Evolutionary conservation across 1,284 basidiomycete genomes (phyloP).

Genomic region (Pisolithus thermaeus): DNA sequence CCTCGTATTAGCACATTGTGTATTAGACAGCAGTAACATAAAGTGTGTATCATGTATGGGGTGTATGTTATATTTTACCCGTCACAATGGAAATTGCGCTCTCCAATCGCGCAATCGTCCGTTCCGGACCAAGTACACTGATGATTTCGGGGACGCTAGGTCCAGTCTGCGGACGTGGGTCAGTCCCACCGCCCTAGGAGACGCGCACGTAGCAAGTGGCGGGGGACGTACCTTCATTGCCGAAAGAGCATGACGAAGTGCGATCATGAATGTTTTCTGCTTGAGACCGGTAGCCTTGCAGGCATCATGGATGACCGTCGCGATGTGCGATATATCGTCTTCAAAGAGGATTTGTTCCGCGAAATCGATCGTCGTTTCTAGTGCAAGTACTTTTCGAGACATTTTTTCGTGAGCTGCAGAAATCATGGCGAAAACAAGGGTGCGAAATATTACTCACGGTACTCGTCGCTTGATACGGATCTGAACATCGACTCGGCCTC

Average conservation of each 20-base stretch:
- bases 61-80: not conserved
- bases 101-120: constrained; percentile 29
- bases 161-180: constrained; percentile 32
- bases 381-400: constrained; percentile 12
- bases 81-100: constrained; percentile 1
- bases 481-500: constrained; percentile 56
- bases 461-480: constrained; percentile 35
- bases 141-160: constrained; percentile 44
- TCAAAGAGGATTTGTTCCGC: constrained; percentile 8
- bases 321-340: constrained; percentile 29
- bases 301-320: constrained; percentile 42
- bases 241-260: constrained; percentile 71
- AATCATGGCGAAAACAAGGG: not conserved
- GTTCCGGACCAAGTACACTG: constrained; percentile 35
- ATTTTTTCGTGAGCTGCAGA: not conserved
- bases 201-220: not conserved
- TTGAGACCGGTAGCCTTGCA: constrained; percentile 38
- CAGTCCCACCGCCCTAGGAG: not conserved
- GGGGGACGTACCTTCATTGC: constrained; percentile 61
- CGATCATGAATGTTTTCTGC: constrained; percentile 60
- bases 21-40: not conserved
- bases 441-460: constrained; percentile 34
- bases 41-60: not conserved
- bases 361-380: constrained; percentile 11
- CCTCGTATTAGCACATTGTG: not conserved